Percentiles rank a stretch among this genome's conserved stretches.
These are phyloP conservation scores for Pichia sp. DNA, from an alignment of 1,139 yeast genomes.

Conservation along the genomic window DNA sequence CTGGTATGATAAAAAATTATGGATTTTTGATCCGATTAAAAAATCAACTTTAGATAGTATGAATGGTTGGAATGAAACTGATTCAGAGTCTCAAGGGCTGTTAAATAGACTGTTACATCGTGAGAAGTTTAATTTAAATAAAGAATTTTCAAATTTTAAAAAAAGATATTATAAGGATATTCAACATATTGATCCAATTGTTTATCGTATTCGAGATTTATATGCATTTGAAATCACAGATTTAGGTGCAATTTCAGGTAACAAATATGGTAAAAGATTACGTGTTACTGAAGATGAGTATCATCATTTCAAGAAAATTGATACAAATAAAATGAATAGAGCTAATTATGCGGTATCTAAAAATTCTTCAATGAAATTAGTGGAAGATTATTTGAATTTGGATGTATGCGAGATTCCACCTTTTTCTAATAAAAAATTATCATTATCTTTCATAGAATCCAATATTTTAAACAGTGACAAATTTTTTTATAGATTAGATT, in stretches of 20 bases:
- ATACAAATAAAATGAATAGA: neutral
- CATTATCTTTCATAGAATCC: conserved; percentile 11
- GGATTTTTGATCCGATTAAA: conserved; percentile 3
- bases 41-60: conserved; percentile 1
- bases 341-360: neutral
- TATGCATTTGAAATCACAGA: neutral
- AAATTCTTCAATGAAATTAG: conserved; percentile 2
- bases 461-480: conserved; percentile 10
- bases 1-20: conserved; percentile 45
- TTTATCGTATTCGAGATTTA: conserved; percentile 5
- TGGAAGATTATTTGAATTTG: conserved; percentile 20
- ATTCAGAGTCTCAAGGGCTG: neutral
- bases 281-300: conserved; percentile 2
- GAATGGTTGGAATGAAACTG: conserved; percentile 5
- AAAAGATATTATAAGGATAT: conserved; percentile 1
- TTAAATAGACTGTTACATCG: conserved; percentile 3
- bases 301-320: neutral
- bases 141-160: conserved; percentile 10
- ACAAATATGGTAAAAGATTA: conserved; percentile 1
- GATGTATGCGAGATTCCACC: conserved; percentile 15
- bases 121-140: conserved; percentile 12
- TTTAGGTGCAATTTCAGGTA: neutral
- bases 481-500: conserved; percentile 24
- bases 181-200: conserved; percentile 1
- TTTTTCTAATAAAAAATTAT: neutral